Base-by-base conservation (phyloP, 169 alveolate species). In the Plasmodium gaboni region DNA sequence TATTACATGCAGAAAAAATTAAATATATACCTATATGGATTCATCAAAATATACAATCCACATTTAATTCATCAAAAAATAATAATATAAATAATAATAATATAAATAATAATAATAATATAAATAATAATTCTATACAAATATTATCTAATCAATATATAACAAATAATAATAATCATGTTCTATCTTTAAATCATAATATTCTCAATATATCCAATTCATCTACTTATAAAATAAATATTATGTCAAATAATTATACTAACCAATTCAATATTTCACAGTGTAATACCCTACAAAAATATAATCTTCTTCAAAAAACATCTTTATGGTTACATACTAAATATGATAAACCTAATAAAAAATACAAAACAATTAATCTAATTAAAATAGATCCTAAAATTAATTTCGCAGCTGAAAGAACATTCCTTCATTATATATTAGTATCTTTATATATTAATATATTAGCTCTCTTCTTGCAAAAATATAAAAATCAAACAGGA, bases 361-460 rank as follows among this genome's bases (percentile, higher is more conserved):
- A 22, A 50, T 50, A 57, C 46, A 73, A 88, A 19, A 72, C 65
- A 61, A 88, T 88, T n/a, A 67, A 74, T 59, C 24, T 92, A 19
- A 51, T 74, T 6, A 94, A 92, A 87, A 68, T 93, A 24, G 97
- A 95, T 59, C 97, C 97, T 19, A 95, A 95, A 89, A 74, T 93
- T 22, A 71, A 92, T 67, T 95, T 95, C 68, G 97, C 97, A 10
- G 94, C 94, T 1, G 97, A 95, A 53, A 91, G 97, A 63, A 93
- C 95, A 2, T 88, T 95, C 74, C 89, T 95, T 24, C 95, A 93
- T 89, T 95, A 94, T 89, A 46, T 92, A 26, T 85, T 88, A 26
- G 69, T 93, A 69, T 91, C 95, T 17, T 88, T 95, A 10, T 95
- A 92, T 70, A 74, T 89, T 19, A 87, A 89, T 17, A 48, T 93